phyloP scores from a whole-genome alignment of 371 early-diverging fungal genomes.

The Mortierella sp. region DNA sequence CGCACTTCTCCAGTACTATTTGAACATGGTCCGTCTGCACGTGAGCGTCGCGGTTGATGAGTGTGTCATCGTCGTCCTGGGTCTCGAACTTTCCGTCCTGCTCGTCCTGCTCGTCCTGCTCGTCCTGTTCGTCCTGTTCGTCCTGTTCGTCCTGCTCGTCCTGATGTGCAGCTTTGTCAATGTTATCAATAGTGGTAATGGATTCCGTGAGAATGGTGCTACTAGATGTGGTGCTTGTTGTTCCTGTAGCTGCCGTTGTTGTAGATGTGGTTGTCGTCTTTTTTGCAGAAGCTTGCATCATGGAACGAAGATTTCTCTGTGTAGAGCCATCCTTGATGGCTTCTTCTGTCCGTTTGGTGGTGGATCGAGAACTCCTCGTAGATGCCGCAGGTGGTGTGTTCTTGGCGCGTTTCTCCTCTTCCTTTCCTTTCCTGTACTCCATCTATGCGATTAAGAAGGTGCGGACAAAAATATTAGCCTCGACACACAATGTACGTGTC shows the following conservation, averaged over 20 bases:
- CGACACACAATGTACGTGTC: neutral
- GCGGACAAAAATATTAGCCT: neutral
- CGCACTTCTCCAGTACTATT: neutral
- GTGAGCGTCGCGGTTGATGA: neutral
- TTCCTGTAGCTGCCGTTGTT: neutral
- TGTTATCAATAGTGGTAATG: neutral
- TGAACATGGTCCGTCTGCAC: neutral
- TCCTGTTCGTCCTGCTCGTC: neutral
- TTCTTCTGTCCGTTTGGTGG: neutral
- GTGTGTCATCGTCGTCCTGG: neutral
- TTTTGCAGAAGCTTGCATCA: neutral
- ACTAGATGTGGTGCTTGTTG: neutral
- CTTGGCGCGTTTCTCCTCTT: conserved; percentile 8
- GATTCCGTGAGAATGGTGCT: neutral
- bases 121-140: no score
- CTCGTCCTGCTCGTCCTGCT: neutral
- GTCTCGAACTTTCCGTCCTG: neutral
- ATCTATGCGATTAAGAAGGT: conserved; percentile 13
- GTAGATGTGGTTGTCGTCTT: neutral
- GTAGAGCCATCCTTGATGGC: neutral
- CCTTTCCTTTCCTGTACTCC: conserved; percentile 26
- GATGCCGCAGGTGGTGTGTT: neutral
- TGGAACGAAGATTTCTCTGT: neutral
- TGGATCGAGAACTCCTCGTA: neutral
- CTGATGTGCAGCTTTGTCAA: neutral